phyloP scores from a whole-genome alignment of 2,329 filamentous ascomycete species.

The Ophiocordyceps unilateralis region DNA sequence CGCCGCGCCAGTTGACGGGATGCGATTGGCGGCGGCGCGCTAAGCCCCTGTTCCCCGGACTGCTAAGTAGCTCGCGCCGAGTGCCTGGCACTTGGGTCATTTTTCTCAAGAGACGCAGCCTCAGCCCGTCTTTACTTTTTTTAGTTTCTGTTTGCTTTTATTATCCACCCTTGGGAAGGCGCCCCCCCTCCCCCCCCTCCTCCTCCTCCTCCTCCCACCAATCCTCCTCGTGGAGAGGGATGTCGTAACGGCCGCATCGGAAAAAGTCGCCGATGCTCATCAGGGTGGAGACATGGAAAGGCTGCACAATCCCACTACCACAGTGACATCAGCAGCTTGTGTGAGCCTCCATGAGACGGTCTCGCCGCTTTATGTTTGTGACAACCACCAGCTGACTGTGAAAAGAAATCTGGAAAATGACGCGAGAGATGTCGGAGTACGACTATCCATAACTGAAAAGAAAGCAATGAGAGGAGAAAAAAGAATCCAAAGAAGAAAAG shows the following conservation, averaged over 20 bases:
- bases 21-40: conserved; percentile 2
- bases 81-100: conserved; percentile 2
- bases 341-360: too few relatives aligned
- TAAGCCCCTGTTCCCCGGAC: conserved; percentile 2
- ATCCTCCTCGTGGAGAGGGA: neutral
- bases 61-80: neutral
- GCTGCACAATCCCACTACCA: too few relatives aligned
- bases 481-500: too few relatives aligned
- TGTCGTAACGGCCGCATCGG: neutral
- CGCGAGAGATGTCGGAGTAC: neutral
- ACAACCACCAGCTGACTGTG: too few relatives aligned
- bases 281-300: neutral
- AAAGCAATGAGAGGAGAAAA: too few relatives aligned
- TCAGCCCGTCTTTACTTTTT: neutral
- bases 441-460: neutral
- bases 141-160: neutral
- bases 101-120: too few relatives aligned
- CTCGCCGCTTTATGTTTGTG: too few relatives aligned
- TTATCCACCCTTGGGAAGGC: neutral
- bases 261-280: neutral
- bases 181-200: neutral
- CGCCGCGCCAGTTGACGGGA: conserved; percentile 1
- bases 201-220: neutral
- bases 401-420: too few relatives aligned
- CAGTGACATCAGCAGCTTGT: too few relatives aligned